phyloP scores from a whole-genome alignment of 2,329 filamentous ascomycete species.

The Pseudogymnoascus sp. region DNA sequence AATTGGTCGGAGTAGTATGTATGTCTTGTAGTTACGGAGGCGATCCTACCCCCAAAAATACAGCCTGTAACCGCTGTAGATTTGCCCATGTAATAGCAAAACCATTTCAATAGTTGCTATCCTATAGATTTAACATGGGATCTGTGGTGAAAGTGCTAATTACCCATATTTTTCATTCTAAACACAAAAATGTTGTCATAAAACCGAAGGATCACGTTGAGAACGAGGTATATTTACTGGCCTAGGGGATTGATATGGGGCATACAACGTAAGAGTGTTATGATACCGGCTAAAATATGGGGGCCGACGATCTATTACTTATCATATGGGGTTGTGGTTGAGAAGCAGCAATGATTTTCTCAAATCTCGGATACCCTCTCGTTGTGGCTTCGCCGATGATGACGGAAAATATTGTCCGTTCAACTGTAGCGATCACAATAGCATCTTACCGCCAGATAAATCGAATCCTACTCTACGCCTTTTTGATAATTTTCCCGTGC shows the following conservation, averaged over 20 bases:
- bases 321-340: background rate
- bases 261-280: background rate
- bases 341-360: constrained; percentile 3
- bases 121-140: background rate
- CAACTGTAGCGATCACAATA: background rate
- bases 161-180: background rate
- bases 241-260: background rate
- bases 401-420: background rate
- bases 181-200: background rate
- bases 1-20: background rate
- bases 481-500: background rate
- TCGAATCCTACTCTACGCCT: background rate
- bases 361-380: background rate
- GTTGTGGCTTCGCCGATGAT: background rate
- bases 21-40: background rate
- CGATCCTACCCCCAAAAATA: background rate
- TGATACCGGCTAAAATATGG: background rate
- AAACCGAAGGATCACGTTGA: background rate
- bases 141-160: background rate
- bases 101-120: background rate
- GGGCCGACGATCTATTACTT: background rate
- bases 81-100: background rate
- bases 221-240: background rate
- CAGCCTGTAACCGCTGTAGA: background rate
- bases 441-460: background rate